Conservation (phyloP, 2,329 filamentous ascomycete genomes). For the Diaporthe sp. region DNA sequence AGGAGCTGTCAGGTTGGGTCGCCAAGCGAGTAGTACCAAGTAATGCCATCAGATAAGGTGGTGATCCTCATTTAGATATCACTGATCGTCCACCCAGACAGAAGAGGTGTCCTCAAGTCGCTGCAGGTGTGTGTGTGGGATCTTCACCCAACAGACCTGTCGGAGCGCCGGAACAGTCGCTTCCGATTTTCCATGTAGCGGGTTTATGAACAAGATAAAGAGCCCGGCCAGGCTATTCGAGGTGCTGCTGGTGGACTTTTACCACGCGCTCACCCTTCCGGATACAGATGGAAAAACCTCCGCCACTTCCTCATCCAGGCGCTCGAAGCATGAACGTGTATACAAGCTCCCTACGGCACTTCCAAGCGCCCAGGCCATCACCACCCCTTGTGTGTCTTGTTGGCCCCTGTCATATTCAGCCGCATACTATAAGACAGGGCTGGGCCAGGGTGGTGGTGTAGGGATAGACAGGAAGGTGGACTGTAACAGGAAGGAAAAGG, state of each 20-base stretch:
- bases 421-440: background rate
- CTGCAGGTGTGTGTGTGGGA: slow-evolving; percentile 8
- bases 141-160: slow-evolving; percentile 7
- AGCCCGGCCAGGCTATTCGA: background rate
- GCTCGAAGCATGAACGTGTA: background rate
- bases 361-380: background rate
- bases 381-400: background rate
- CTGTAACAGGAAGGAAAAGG: background rate
- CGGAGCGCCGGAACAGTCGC: background rate
- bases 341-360: background rate
- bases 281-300: background rate
- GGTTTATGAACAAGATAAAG: background rate
- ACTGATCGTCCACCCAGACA: slow-evolving; percentile 7
- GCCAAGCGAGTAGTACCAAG: slow-evolving; percentile 22
- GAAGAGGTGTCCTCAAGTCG: background rate
- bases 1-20: slow-evolving; percentile 16
- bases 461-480: background rate
- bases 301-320: background rate
- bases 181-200: slow-evolving; percentile 8
- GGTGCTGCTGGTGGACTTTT: background rate
- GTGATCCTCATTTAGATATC: slow-evolving; percentile 22
- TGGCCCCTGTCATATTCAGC: background rate
- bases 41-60: background rate
- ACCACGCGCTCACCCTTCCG: background rate
- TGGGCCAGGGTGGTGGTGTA: background rate